A percentile compares a stretch with the other conserved stretches of the same genome.
Conservation (phyloP, 2,329 filamentous ascomycete species). For the Neurospora sp. region DNA sequence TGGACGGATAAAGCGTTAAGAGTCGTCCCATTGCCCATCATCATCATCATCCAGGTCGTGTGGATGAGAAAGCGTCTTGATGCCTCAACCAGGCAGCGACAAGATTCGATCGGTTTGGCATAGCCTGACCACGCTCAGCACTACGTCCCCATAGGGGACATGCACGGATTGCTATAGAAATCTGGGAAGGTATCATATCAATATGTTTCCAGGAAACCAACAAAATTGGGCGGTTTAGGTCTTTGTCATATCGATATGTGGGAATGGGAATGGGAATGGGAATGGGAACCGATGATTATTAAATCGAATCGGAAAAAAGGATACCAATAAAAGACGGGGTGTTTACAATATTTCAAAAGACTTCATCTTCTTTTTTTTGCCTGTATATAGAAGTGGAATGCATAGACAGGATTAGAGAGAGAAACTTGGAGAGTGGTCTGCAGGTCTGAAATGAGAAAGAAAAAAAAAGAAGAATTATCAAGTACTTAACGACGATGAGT, state of each 20-base stretch:
- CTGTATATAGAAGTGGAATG: not conserved
- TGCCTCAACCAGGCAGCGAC: not conserved
- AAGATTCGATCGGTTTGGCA: not conserved
- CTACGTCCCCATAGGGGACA: not conserved
- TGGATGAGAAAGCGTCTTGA: not conserved
- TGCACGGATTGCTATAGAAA: not conserved
- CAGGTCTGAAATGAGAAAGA: not conserved
- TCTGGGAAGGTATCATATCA: not conserved
- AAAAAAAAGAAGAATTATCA: not conserved
- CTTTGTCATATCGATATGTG: not conserved
- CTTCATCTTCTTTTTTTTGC: not conserved
- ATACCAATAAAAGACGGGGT: not conserved
- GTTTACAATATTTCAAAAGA: not conserved
- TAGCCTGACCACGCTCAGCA: not conserved
- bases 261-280: not conserved
- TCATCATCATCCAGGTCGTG: not conserved
- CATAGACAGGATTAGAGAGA: not conserved
- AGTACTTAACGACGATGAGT: not conserved
- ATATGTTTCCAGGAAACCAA: not conserved
- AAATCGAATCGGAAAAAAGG: not conserved
- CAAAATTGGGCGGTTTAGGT: not conserved
- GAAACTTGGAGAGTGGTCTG: not conserved
- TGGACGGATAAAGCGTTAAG: not conserved
- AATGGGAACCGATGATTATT: not conserved
- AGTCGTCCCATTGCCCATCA: not conserved